A percentile compares a stretch with the other conserved stretches of the same genome.
These are phyloP conservation scores for Boehmeria nivea DNA, from an alignment of 306 rosid species.

Conservation along the genomic window DNA sequence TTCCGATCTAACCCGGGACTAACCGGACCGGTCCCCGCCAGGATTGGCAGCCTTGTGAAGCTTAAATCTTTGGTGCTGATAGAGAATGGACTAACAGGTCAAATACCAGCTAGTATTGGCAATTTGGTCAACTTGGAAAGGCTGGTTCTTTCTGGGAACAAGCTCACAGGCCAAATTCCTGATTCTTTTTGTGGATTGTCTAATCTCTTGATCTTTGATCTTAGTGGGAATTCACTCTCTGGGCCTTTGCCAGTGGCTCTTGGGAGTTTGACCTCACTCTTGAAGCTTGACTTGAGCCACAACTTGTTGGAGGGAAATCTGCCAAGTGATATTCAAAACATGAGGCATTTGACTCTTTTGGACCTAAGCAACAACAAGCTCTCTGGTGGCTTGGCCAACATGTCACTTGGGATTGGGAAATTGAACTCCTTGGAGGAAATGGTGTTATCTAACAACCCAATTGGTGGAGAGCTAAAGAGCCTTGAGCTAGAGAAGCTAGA, in stretches of 20 bases:
- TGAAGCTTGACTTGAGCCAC: slow-evolving; percentile 81
- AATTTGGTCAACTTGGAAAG: slow-evolving; percentile 46
- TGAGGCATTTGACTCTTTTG: slow-evolving; percentile 64
- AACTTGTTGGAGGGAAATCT: slow-evolving; percentile 54
- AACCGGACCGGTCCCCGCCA: slow-evolving; percentile 48
- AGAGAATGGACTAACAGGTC: slow-evolving; percentile 62
- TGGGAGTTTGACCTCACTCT: slow-evolving; percentile 50
- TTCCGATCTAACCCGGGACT: slow-evolving; percentile 72
- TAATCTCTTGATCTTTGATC: slow-evolving; percentile 61
- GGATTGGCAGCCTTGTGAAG: slow-evolving; percentile 51
- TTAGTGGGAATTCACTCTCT: slow-evolving; percentile 63
- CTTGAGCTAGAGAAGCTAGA: slow-evolving; percentile 56
- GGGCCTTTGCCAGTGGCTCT: slow-evolving; percentile 55
- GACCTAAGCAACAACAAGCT: slow-evolving; percentile 73
- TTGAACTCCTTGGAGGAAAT: slow-evolving; percentile 57
- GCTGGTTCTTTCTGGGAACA: slow-evolving; percentile 61
- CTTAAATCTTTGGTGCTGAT: slow-evolving; percentile 64
- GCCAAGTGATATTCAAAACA: slow-evolving; percentile 30
- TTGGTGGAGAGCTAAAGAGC: slow-evolving; percentile 54
- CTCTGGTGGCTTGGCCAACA: slow-evolving; percentile 49
- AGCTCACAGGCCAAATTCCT: slow-evolving; percentile 51
- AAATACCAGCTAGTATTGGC: slow-evolving; percentile 52
- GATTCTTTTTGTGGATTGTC: slow-evolving; percentile 36
- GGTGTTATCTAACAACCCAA: slow-evolving; percentile 69
- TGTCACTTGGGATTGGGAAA: slow-evolving; percentile 50